phyloP scores from a whole-genome alignment of 805 yeast genomes.

The Candida xiaguanensis region DNA sequence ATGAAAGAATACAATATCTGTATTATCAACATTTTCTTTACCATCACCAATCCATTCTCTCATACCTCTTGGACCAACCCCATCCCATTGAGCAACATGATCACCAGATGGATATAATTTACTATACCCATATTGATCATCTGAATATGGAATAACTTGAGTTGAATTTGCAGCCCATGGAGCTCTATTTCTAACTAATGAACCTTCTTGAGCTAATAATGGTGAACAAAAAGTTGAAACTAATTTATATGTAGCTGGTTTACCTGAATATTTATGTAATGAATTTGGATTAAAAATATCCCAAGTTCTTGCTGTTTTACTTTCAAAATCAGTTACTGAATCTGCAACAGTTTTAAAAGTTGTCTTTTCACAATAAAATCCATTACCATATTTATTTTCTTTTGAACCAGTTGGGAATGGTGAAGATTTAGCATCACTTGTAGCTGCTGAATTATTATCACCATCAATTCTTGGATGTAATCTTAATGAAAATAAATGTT shows the following conservation, averaged over 20 bases:
- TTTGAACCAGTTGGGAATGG: constrained; percentile 59
- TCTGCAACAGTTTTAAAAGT: constrained; percentile 67
- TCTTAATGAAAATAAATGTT: constrained; percentile 76
- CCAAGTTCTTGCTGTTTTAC: constrained; percentile 69
- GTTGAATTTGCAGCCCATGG: constrained; percentile 71
- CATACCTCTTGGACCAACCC: constrained; percentile 65
- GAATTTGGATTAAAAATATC: constrained; percentile 71
- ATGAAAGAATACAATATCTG: constrained; percentile 74
- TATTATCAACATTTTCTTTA: constrained; percentile 52
- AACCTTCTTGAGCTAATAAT: constrained; percentile 68
- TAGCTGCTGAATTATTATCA: constrained; percentile 69
- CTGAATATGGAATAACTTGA: constrained; percentile 68
- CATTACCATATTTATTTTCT: constrained; percentile 78
- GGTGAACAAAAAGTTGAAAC: constrained; percentile 74
- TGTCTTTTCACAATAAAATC: constrained; percentile 61
- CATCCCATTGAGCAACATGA: constrained; percentile 70
- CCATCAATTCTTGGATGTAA: constrained; percentile 81
- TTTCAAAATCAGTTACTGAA: constrained; percentile 58
- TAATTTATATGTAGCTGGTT: constrained; percentile 73
- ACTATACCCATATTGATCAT: constrained; percentile 47
- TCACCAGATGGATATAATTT: constrained; percentile 79
- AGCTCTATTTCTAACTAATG: constrained; percentile 76
- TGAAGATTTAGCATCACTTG: constrained; percentile 59
- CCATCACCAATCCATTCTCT: constrained; percentile 69
- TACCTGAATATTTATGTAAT: constrained; percentile 64